Evolutionary conservation across 192 early-diverging fungal species (phyloP), one percentile per base, ranked within the genome.

Genomic region (Spinellus fusiger): DNA sequence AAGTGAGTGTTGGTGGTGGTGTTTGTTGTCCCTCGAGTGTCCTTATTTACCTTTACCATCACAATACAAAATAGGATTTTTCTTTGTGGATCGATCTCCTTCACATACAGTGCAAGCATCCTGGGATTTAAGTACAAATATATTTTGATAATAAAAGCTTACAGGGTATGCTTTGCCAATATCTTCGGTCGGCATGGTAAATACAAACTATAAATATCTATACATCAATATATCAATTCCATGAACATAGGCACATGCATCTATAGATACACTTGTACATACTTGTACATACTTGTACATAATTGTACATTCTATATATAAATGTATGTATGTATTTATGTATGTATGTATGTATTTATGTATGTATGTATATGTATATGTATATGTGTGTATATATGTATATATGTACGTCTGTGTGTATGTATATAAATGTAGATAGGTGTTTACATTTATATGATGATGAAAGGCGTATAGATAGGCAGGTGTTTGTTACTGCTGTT

Each of bases 11-110:
- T n/a, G n/a, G n/a, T n/a, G n/a, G n/a, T n/a, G n/a, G n/a, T n/a
- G n/a, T n/a, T n/a, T n/a, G n/a, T n/a, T n/a, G n/a, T n/a, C n/a
- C n/a, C n/a, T n/a, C n/a, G n/a, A n/a, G n/a, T n/a, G n/a, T n/a
- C n/a, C n/a, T n/a, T n/a, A n/a, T n/a, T 33, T 61, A 73, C 77
- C 78, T 52, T 70, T 51, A 0, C 79, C 79, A 62, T 81, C 79
- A 44, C 79, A 81, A 48, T 74, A 81, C 6, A 81, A 56, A 46
- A 81, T 81, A 25, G 51, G 68, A 29, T 81, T 81, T 37, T 71
- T 70, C 9, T 64, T 62, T 23, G 56, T 61, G 3, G 73, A 71
- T 50, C 66, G 73, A 49, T 69, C 76, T 13, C 65, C 73, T 28
- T 71, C 74, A 56, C 79, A 81, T 25, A 81, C 62, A 33, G 65